Evolutionary conservation across 2,329 filamentous ascomycete species (phyloP).

Genomic region (Plenodomus biglobosus): DNA sequence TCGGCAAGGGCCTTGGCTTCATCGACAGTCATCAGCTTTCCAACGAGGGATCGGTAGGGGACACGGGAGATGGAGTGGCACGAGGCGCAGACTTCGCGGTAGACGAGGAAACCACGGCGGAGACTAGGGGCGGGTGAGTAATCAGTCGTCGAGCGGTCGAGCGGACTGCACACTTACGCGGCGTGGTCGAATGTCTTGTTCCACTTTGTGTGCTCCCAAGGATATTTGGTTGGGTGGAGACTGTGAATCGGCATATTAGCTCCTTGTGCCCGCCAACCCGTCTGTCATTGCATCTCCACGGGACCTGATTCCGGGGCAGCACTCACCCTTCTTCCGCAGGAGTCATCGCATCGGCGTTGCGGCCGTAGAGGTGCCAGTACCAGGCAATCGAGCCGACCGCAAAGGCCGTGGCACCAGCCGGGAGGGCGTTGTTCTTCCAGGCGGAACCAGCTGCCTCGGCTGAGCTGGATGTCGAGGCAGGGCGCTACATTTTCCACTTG

Average conservation of each 20-base stretch:
- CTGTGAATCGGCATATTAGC: slow-evolving; percentile 53
- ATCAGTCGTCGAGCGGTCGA: background rate
- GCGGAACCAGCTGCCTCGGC: slow-evolving; percentile 71
- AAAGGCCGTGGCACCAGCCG: slow-evolving; percentile 80
- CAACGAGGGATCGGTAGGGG: slow-evolving; percentile 89
- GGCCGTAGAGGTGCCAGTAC: slow-evolving; percentile 97
- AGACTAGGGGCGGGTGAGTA: slow-evolving; percentile 60
- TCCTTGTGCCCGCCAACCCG: slow-evolving; percentile 29
- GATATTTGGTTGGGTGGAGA: slow-evolving; percentile 87
- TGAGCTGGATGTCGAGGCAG: slow-evolving; percentile 70
- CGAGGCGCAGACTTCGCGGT: slow-evolving; percentile 95
- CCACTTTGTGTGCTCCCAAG: slow-evolving; percentile 92
- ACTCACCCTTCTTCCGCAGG: slow-evolving; percentile 98
- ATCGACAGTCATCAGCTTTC: slow-evolving; percentile 89
- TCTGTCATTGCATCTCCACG: slow-evolving; percentile 27
- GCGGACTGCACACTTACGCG: slow-evolving; percentile 65
- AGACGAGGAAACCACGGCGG: slow-evolving; percentile 98
- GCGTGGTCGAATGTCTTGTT: slow-evolving; percentile 96
- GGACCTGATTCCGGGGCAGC: slow-evolving; percentile 14
- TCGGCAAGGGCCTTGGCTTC: slow-evolving; percentile 97
- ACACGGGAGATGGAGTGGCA: slow-evolving; percentile 97
- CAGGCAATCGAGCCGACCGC: slow-evolving; percentile 89
- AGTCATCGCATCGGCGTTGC: slow-evolving; percentile 83
- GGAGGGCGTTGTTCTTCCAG: slow-evolving; percentile 82
- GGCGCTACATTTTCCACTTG: slow-evolving; percentile 49